phyloP scores from a whole-genome alignment of 2,329 filamentous ascomycete genomes.

The Xylaria sp. region DNA sequence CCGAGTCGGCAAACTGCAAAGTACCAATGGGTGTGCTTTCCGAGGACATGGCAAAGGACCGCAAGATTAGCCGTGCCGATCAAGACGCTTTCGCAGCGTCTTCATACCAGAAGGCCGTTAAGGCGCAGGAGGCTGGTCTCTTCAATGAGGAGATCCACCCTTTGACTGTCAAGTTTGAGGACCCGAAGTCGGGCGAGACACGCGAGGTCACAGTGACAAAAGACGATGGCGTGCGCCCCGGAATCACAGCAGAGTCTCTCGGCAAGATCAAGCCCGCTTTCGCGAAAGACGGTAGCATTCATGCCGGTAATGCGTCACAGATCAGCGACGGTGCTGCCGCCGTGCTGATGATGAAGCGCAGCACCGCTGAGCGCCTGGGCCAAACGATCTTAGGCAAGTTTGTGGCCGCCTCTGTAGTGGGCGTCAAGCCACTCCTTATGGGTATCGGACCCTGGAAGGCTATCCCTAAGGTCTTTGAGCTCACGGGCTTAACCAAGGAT shows the following conservation, averaged over 20 bases:
- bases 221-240: conserved; percentile 87
- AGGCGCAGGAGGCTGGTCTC: conserved; percentile 87
- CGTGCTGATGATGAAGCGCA: conserved; percentile 94
- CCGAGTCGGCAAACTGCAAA: conserved; percentile 93
- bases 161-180: conserved; percentile 84
- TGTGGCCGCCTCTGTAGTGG: conserved; percentile 84
- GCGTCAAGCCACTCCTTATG: conserved; percentile 94
- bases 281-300: conserved; percentile 89
- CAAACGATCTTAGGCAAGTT: conserved; percentile 94
- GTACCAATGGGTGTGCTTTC: conserved; percentile 95
- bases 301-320: conserved; percentile 95
- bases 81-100: conserved; percentile 96
- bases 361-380: conserved; percentile 85
- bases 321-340: conserved; percentile 96
- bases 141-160: conserved; percentile 93
- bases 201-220: conserved; percentile 83
- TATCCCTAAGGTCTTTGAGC: conserved; percentile 89
- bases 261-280: conserved; percentile 91
- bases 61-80: conserved; percentile 72
- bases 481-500: conserved; percentile 84
- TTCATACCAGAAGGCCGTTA: conserved; percentile 89
- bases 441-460: conserved; percentile 95
- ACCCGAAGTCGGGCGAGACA: conserved; percentile 89
- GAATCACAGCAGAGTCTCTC: conserved; percentile 89
- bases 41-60: conserved; percentile 93